Evolutionary conservation across 228 moss, liverwort and hornwort genomes (phyloP).

Genomic region (Sphagnum fallax): DNA sequence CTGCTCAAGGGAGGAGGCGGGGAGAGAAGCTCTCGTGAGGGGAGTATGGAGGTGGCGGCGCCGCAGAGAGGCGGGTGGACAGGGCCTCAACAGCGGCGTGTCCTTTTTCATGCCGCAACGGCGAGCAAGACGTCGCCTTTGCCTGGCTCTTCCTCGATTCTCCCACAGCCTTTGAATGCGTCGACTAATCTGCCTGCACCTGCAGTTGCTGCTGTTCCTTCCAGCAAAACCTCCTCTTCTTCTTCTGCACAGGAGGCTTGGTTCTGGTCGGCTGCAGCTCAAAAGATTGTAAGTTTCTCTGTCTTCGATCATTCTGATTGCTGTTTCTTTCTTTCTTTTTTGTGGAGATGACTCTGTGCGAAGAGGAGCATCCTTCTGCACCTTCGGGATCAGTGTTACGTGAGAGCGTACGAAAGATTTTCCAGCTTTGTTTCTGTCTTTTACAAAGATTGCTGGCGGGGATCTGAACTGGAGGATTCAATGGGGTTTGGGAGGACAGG

Average conservation of each 20-base stretch:
- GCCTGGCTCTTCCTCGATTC: not conserved
- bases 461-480: not conserved
- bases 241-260: conserved; percentile 2
- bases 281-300: conserved; percentile 26
- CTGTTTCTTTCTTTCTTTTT: not conserved
- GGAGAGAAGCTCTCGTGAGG: too few species aligned
- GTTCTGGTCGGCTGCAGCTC: conserved; percentile 29
- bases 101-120: not conserved
- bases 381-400: not conserved
- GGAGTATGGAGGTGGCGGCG: not conserved
- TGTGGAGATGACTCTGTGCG: not conserved
- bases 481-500: not conserved
- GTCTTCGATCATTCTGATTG: not conserved
- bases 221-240: not conserved
- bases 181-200: not conserved
- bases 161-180: not conserved
- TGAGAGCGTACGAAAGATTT: not conserved
- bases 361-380: not conserved
- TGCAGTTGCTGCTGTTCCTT: not conserved
- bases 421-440: not conserved
- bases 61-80: not conserved
- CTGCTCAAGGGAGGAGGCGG: too few species aligned
- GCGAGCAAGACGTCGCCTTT: not conserved
- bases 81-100: not conserved
- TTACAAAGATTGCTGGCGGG: not conserved